A percentile compares a stretch with the other conserved stretches of the same genome.
These are phyloP conservation scores for Dittrichia graveolens DNA, from an alignment of 129 eudicot genomes.

Conservation along the genomic window DNA sequence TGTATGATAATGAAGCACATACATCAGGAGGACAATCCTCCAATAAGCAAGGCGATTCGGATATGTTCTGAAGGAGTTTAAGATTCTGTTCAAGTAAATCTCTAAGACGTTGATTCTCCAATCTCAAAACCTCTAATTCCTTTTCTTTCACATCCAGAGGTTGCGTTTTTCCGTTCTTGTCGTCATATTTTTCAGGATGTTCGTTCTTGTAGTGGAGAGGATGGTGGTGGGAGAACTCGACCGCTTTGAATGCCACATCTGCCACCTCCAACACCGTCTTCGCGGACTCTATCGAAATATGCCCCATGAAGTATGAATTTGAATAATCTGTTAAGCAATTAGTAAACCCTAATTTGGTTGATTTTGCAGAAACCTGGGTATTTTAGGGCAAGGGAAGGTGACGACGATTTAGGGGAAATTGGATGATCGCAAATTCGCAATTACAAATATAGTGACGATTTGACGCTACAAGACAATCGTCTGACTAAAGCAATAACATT, in stretches of 20 bases:
- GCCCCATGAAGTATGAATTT: conserved; percentile 22
- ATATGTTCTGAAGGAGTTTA: conserved; percentile 56
- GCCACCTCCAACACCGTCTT: conserved; percentile 93
- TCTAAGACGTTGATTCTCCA: conserved; percentile 74
- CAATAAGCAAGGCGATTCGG: conserved; percentile 58
- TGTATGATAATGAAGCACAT: conserved; percentile 15
- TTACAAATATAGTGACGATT: not conserved
- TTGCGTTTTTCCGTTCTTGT: conserved; percentile 28
- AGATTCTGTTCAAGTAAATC: conserved; percentile 71
- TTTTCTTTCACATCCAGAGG: conserved; percentile 26
- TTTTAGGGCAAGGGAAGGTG: conserved; percentile 26
- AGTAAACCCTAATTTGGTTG: conserved; percentile 27
- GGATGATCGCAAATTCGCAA: conserved; percentile 21
- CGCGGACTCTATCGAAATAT: conserved; percentile 57
- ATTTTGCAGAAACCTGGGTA: conserved; percentile 4
- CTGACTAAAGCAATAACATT: conserved; percentile 4
- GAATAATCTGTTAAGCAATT: not conserved
- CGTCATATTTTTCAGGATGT: conserved; percentile 19
- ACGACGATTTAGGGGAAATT: conserved; percentile 29
- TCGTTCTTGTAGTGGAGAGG: conserved; percentile 28
- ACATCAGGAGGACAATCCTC: conserved; percentile 90
- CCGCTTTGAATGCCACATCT: conserved; percentile 78
- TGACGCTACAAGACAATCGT: conserved; percentile 5
- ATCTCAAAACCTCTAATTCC: conserved; percentile 50
- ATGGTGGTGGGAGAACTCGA: conserved; percentile 62